Base-by-base conservation (phyloP, 1,284 basidiomycete species). In the Coniferiporia weirii region DNA sequence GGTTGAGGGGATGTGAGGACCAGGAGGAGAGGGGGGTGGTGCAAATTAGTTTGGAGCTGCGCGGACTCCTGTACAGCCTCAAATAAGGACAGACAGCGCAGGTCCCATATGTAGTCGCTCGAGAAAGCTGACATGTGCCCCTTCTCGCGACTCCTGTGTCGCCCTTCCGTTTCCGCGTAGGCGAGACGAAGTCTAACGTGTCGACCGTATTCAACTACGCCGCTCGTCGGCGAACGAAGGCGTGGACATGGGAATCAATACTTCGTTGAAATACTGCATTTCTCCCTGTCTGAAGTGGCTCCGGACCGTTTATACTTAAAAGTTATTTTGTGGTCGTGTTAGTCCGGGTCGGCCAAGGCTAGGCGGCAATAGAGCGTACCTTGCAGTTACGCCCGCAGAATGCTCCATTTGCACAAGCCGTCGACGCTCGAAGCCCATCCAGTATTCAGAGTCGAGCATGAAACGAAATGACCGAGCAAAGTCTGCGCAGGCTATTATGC, bases 351-450 rank as follows among this genome's bases (percentile, higher is more conserved):
- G 3, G 5, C 5, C 27, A 27, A 27, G 27, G 17, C 5, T 32
- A 10, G 27, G 27, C 5, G 27, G 27, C 2, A 27, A 27, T 5
- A 5, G 13, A 57, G 45, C 56, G 7, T 20, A 57, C 56, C 17
- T 32, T 15, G 48, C 34, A 9, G 17, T n/a, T 4, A 46, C 48
- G n/a, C 56, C 55, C 20, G 40, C 56, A 35, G 36, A 50, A 38
- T 57, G 56, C 12, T 47, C 56, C 12, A 43, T 36, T 22, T 51
- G 44, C n/a, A 57, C 34, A 10, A 52, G 35, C 4, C 35, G n/a
- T 8, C 56, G 47, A 6, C 48, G 34, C n/a, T 35, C 35, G 9
- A 47, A 36, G 19, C 35, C 20, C 27, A 10, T 19, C 36, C 51
- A 34, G 47, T 34, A 6, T 20, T 19, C 19, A 4, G 47, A 51